A percentile compares a stretch with the other conserved stretches of the same genome.
These are phyloP conservation scores for Xylaria sp. DNA, from an alignment of 2,329 filamentous ascomycete genomes.

Conservation along the genomic window DNA sequence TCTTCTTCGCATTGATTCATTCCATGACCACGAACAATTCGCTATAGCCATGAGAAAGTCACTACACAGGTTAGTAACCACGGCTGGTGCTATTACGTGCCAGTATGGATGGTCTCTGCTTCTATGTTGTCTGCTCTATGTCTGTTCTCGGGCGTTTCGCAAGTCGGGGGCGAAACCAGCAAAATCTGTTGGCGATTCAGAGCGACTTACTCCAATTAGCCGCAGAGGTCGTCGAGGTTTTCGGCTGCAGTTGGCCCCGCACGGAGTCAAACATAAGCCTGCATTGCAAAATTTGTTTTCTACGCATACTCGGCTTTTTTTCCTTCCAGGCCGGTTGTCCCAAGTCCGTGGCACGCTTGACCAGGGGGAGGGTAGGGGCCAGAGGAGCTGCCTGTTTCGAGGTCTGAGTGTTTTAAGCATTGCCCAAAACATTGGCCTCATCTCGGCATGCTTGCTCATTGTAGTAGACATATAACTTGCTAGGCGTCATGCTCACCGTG, in stretches of 20 bases:
- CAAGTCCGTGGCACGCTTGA: slow-evolving; percentile 32
- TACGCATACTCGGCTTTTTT: neutral
- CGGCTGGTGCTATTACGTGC: neutral
- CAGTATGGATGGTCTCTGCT: neutral
- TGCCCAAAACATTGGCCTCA: slow-evolving; percentile 17
- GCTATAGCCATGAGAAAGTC: no score
- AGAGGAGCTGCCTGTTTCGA: slow-evolving; percentile 34
- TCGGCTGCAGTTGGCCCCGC: slow-evolving; percentile 2
- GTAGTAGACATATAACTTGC: slow-evolving; percentile 18
- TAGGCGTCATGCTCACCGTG: slow-evolving; percentile 16
- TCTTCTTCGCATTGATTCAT: neutral
- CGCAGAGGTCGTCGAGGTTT: neutral
- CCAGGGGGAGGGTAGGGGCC: slow-evolving; percentile 13
- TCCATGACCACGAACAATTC: no score
- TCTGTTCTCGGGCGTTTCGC: neutral
- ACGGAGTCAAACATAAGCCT: slow-evolving; percentile 9
- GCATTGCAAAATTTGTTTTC: neutral
- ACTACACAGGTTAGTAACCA: neutral
- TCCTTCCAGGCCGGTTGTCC: slow-evolving; percentile 18
- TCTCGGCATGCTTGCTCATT: slow-evolving; percentile 15
- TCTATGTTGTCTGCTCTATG: no score
- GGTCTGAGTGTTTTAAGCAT: slow-evolving; percentile 9
- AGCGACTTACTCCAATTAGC: slow-evolving; percentile 6
- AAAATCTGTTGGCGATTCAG: neutral
- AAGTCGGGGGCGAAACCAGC: neutral